These are phyloP conservation scores for Phlebiopsis gigantea DNA, from an alignment of 768 basidiomycete species.

Conservation along the genomic window DNA sequence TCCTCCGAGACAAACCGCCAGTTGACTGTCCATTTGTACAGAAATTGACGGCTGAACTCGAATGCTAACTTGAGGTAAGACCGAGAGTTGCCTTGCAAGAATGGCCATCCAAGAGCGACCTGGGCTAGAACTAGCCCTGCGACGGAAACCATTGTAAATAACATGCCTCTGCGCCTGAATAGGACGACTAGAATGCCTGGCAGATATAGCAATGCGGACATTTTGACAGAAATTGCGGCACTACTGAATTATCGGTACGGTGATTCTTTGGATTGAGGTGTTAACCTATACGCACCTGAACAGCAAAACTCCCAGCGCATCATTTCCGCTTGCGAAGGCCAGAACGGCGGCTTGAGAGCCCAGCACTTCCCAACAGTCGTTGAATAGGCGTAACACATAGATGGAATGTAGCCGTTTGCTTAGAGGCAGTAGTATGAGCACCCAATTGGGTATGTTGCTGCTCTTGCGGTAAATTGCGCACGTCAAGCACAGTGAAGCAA, in stretches of 20 bases:
- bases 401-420: slow-evolving; percentile 96
- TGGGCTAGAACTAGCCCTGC: slow-evolving; percentile 45
- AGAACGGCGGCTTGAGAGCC: slow-evolving; percentile 63
- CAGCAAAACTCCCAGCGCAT: slow-evolving; percentile 59
- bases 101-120: slow-evolving; percentile 58
- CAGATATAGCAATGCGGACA: slow-evolving; percentile 87
- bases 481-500: slow-evolving; percentile 56
- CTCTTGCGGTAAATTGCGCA: slow-evolving; percentile 65
- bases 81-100: slow-evolving; percentile 52
- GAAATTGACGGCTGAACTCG: slow-evolving; percentile 81
- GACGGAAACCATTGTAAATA: slow-evolving; percentile 46
- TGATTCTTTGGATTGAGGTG: neutral
- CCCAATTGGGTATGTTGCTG: slow-evolving; percentile 65
- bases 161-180: slow-evolving; percentile 66
- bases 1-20: slow-evolving; percentile 85
- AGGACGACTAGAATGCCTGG: slow-evolving; percentile 83
- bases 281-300: slow-evolving; percentile 56
- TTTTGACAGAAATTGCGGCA: slow-evolving; percentile 85
- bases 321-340: slow-evolving; percentile 53
- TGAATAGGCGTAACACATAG: slow-evolving; percentile 87
- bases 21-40: slow-evolving; percentile 97
- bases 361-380: slow-evolving; percentile 85
- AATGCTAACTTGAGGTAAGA: slow-evolving; percentile 78
- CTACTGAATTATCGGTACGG: slow-evolving; percentile 31
- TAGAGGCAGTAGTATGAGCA: slow-evolving; percentile 64